Evolutionary conservation across 2,329 filamentous ascomycete genomes (phyloP).

Genomic region (Pseudocercospora pini-densiflorae): DNA sequence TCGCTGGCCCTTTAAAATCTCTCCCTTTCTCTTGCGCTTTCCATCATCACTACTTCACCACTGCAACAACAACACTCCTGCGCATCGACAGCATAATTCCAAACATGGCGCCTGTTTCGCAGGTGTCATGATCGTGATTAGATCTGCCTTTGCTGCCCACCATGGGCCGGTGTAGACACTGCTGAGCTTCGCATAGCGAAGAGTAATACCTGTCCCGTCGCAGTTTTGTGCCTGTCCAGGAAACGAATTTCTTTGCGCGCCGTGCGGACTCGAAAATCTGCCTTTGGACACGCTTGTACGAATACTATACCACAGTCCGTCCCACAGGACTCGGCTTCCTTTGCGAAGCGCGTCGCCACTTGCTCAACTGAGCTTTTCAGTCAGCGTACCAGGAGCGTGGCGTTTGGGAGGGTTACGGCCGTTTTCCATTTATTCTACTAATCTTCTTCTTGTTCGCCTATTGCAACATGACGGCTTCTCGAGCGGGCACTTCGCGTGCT

Average conservation of each 20-base stretch:
- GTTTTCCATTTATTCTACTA: conserved; percentile 26
- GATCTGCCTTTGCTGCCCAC: conserved; percentile 16
- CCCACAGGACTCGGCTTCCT: conserved; percentile 4
- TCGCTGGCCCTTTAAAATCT: neutral
- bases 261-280: neutral
- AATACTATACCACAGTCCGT: neutral
- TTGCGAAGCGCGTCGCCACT: conserved; percentile 3
- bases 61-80: conserved; percentile 16
- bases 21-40: conserved; percentile 5
- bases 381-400: conserved; percentile 8
- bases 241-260: conserved; percentile 3
- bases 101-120: conserved; percentile 22
- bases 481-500: conserved; percentile 16
- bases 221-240: conserved; percentile 7
- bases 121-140: conserved; percentile 21
- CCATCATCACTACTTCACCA: conserved; percentile 6
- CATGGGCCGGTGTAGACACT: conserved; percentile 25
- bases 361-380: conserved; percentile 5
- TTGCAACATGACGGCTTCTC: conserved; percentile 22
- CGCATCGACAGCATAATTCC: conserved; percentile 19
- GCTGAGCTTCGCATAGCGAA: conserved; percentile 19
- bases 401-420: conserved; percentile 10
- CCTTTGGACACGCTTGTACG: conserved; percentile 3
- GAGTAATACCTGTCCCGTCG: conserved; percentile 16
- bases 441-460: conserved; percentile 19